phyloP scores from a whole-genome alignment of 1,284 basidiomycete genomes.

The Papiliotrema laurentii region DNA sequence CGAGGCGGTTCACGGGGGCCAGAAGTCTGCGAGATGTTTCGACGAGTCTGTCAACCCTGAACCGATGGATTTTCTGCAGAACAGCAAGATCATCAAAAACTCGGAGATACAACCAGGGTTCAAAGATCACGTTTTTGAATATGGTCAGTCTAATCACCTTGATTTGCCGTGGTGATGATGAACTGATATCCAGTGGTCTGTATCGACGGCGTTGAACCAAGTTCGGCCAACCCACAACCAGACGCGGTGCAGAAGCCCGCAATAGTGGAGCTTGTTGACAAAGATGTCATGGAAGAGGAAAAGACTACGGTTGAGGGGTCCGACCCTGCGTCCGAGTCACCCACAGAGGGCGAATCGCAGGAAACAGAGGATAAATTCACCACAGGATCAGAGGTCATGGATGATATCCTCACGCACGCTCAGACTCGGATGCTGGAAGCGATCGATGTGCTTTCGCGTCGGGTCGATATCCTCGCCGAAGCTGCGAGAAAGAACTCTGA shows the following conservation, averaged over 20 bases:
- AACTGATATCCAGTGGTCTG: constrained; percentile 28
- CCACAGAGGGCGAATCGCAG: not conserved
- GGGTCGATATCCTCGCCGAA: constrained; percentile 29
- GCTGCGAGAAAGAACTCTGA: not conserved
- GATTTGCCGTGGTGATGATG: not conserved
- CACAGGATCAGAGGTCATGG: constrained; percentile 42
- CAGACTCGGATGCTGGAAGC: constrained; percentile 45
- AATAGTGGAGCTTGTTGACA: not conserved
- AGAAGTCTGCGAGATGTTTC: constrained; percentile 41
- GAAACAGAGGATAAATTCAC: constrained; percentile 14
- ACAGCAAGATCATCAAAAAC: constrained; percentile 27
- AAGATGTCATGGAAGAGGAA: not conserved
- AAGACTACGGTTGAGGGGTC: not conserved
- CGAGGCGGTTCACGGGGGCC: constrained; percentile 41
- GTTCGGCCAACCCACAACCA: no score
- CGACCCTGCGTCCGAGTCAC: not conserved
- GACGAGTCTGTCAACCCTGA: constrained; percentile 43
- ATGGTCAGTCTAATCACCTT: constrained; percentile 32
- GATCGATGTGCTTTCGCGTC: constrained; percentile 32
- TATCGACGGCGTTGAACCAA: constrained; percentile 4
- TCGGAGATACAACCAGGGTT: constrained; percentile 43
- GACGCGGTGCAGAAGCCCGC: not conserved
- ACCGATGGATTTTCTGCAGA: constrained; percentile 41
- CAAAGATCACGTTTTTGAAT: constrained; percentile 44
- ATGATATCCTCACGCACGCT: constrained; percentile 45